A percentile compares a stretch with the other conserved stretches of the same genome.
These are phyloP conservation scores for Cylindrotheca closterium DNA, from an alignment of 108 stramenopile species.

Conservation along the genomic window DNA sequence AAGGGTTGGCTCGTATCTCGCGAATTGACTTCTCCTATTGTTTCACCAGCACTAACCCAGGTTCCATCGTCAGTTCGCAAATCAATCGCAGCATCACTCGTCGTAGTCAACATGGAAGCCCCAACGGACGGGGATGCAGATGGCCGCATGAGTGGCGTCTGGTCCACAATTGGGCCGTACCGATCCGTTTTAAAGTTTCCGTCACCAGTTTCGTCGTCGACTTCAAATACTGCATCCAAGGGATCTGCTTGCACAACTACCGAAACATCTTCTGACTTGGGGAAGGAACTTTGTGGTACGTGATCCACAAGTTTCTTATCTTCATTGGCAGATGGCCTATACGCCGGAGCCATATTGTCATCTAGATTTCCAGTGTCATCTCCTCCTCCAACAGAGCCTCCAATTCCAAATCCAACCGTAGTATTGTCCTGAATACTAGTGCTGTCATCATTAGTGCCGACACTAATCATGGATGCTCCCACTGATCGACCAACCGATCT, in stretches of 20 bases:
- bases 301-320: conserved; percentile 20
- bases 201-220: conserved; percentile 16
- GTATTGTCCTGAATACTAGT: conserved; percentile 23
- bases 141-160: conserved; percentile 17
- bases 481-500: conserved; percentile 18
- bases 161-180: conserved; percentile 33
- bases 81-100: conserved; percentile 12
- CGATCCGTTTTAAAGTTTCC: conserved; percentile 4
- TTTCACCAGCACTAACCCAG: too few relatives aligned
- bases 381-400: conserved; percentile 1
- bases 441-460: background rate
- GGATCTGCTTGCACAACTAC: conserved; percentile 21
- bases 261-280: conserved; percentile 12
- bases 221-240: conserved; percentile 19
- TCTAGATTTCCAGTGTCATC: conserved; percentile 22
- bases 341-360: conserved; percentile 4
- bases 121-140: background rate
- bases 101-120: conserved; percentile 5
- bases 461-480: conserved; percentile 17
- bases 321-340: background rate
- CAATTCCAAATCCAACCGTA: background rate
- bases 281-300: conserved; percentile 10
- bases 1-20: background rate
- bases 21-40: too few relatives aligned
- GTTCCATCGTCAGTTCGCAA: conserved; percentile 31